Percentiles rank a stretch among this genome's conserved stretches.
phyloP scores from a whole-genome alignment of 108 stramenopile species.

The Tribonema minus region DNA sequence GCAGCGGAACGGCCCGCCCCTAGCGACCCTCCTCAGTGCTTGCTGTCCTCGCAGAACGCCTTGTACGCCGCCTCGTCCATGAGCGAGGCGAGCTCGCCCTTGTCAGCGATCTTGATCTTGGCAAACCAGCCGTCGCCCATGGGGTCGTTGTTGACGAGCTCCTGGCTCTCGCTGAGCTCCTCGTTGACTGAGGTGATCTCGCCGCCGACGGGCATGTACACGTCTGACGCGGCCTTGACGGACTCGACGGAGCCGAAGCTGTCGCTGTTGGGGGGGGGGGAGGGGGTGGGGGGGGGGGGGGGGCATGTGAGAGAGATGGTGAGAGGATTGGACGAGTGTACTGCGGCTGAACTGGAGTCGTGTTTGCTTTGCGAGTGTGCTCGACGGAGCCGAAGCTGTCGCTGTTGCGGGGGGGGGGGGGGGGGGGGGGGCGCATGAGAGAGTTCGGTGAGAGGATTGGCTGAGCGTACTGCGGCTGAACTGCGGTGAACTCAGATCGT shows the following conservation, averaged over 20 bases:
- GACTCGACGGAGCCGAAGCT: constrained; percentile 93
- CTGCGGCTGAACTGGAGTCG: not conserved
- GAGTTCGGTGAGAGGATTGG: not conserved
- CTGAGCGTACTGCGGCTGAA: not conserved
- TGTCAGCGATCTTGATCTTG: constrained; percentile 31
- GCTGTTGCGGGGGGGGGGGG: constrained; percentile 1
- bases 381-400: constrained; percentile 86
- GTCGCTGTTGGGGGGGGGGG: constrained; percentile 17
- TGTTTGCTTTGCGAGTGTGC: too few relatives aligned
- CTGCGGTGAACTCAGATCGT: too few relatives aligned
- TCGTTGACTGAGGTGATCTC: constrained; percentile 27
- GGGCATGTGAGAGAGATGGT: not conserved
- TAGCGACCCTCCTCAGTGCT: too few relatives aligned
- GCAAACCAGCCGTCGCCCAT: constrained; percentile 31
- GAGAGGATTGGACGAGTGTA: not conserved
- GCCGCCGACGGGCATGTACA: constrained; percentile 55
- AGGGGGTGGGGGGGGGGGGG: not conserved
- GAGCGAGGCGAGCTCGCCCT: not conserved
- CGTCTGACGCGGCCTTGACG: constrained; percentile 98
- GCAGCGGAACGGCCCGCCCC: too few relatives aligned
- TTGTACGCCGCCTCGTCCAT: constrained; percentile 35
- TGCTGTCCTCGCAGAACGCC: not conserved
- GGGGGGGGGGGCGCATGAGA: not conserved
- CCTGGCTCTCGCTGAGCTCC: constrained; percentile 12
- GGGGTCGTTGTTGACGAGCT: constrained; percentile 33